These are phyloP conservation scores for Pseudonitzschia pungens DNA, from an alignment of 108 stramenopile genomes.

Conservation along the genomic window DNA sequence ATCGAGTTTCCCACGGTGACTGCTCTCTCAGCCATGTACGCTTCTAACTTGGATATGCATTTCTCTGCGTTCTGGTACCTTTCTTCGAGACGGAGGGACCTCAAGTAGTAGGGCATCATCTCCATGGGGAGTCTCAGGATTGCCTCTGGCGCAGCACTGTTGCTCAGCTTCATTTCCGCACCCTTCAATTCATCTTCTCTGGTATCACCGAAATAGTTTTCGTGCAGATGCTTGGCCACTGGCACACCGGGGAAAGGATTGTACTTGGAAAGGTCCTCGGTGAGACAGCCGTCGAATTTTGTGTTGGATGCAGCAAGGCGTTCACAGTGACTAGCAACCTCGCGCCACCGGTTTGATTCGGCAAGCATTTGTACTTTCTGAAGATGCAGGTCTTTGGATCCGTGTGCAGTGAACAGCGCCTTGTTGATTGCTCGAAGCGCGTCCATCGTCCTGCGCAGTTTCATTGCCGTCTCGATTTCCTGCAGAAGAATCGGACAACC, in stretches of 20 bases:
- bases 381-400: slow-evolving; percentile 53
- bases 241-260: slow-evolving; percentile 64
- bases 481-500: slow-evolving; percentile 41
- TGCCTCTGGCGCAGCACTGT: slow-evolving; percentile 65
- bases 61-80: slow-evolving; percentile 59
- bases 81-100: slow-evolving; percentile 78
- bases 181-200: slow-evolving; percentile 33
- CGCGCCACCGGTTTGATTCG: slow-evolving; percentile 71
- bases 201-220: slow-evolving; percentile 37
- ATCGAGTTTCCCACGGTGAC: neutral
- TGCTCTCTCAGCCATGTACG: neutral
- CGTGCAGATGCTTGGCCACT: slow-evolving; percentile 29
- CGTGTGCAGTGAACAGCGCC: slow-evolving; percentile 56
- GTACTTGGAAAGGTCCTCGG: slow-evolving; percentile 47
- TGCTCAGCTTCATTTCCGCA: slow-evolving; percentile 47
- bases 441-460: slow-evolving; percentile 22
- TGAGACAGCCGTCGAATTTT: slow-evolving; percentile 66
- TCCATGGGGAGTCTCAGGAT: slow-evolving; percentile 62
- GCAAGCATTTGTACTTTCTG: slow-evolving; percentile 60
- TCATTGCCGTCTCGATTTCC: neutral
- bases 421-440: slow-evolving; percentile 55
- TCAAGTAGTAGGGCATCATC: slow-evolving; percentile 53
- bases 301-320: slow-evolving; percentile 59
- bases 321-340: slow-evolving; percentile 68
- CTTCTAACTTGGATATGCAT: neutral